Base-by-base conservation (phyloP, 257 asterid species). In the Forsythia viridissima region DNA sequence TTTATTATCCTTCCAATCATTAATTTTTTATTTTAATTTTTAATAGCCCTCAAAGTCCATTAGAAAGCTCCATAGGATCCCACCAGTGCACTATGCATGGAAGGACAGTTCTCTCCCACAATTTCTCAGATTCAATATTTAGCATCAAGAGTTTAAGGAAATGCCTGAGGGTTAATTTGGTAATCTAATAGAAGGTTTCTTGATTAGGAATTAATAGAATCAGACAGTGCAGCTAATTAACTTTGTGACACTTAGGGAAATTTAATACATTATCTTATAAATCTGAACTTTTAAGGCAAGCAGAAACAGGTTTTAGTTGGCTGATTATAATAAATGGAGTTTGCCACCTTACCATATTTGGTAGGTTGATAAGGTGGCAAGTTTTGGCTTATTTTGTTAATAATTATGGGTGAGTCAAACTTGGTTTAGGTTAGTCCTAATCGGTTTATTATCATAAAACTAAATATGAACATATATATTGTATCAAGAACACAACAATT, bases 281-380 rank as follows among this genome's bases (percentile, higher is more conserved):
- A 77, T 85, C 81, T 85, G 84, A 79, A 74, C 84, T 82, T 85
- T 79, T 30, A 82, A 82, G 88, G 82, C 76, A 85, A 85, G 84
- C 66, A 66, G 57, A 8, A 43, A 48, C 4, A 72, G 75, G 15
- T 43, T 24, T 78, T 73, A 1, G 38, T 42, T n/a, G 72, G 51
- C 3, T 10, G 76, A 57, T n/a, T 18, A 73, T n/a, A 5, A 74
- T 36, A 79, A 79, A 63, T 61, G 73, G 71, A 76, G 76, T 68
- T 76, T 66, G 55, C 80, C 81, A 84, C 83, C 88, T 84, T 78
- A 71, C 83, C 69, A 13, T 9, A 72, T 76, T 79, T 72, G 61
- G 75, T 76, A 75, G 85, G 88, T 81, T 71, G 77, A 51, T 80
- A 72, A 72, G 74, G 75, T 61, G 82, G 80, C 77, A 81, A 36